A percentile compares a stretch with the other conserved stretches of the same genome.
Evolutionary conservation across 208 protist genomes (phyloP).

Genomic region (Trypanosoma mega): DNA sequence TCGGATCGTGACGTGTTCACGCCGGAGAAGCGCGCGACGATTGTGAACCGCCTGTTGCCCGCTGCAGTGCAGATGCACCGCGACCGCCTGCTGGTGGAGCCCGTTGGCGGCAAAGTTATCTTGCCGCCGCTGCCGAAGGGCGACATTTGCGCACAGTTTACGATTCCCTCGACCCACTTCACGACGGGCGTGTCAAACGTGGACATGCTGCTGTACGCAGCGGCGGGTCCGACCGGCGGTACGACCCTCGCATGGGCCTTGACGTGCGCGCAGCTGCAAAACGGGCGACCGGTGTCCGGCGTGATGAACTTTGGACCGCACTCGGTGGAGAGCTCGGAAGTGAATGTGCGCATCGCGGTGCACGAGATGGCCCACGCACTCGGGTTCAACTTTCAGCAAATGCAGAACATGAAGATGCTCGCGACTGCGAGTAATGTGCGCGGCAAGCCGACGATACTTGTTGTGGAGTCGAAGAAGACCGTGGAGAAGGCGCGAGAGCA

Average conservation of each 20-base stretch:
- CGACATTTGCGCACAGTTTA: constrained; percentile 33
- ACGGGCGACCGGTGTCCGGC: constrained; percentile 31
- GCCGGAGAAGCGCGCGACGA: constrained; percentile 1
- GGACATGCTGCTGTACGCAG: constrained; percentile 50
- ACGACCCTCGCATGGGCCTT: constrained; percentile 42
- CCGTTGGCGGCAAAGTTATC: background rate
- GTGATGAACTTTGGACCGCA: constrained; percentile 46
- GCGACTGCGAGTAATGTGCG: constrained; percentile 19
- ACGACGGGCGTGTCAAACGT: constrained; percentile 31
- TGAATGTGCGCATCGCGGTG: constrained; percentile 24
- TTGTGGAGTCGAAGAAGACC: constrained; percentile 36
- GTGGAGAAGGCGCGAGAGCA: constrained; percentile 33
- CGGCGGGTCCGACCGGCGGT: constrained; percentile 29
- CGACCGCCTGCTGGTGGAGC: constrained; percentile 25
- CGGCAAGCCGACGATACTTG: constrained; percentile 26
- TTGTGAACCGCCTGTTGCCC: constrained; percentile 33
- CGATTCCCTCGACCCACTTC: constrained; percentile 32
- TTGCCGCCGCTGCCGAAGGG: background rate
- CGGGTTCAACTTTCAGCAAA: constrained; percentile 24
- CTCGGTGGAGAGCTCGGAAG: constrained; percentile 21
- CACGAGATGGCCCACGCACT: constrained; percentile 86
- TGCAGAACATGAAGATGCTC: constrained; percentile 1
- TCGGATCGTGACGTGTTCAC: background rate
- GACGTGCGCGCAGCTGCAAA: constrained; percentile 16
- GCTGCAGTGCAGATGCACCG: constrained; percentile 32